Evolutionary conservation across 345 rosid species (phyloP).

Genomic region (Barbarea vulgaris): DNA sequence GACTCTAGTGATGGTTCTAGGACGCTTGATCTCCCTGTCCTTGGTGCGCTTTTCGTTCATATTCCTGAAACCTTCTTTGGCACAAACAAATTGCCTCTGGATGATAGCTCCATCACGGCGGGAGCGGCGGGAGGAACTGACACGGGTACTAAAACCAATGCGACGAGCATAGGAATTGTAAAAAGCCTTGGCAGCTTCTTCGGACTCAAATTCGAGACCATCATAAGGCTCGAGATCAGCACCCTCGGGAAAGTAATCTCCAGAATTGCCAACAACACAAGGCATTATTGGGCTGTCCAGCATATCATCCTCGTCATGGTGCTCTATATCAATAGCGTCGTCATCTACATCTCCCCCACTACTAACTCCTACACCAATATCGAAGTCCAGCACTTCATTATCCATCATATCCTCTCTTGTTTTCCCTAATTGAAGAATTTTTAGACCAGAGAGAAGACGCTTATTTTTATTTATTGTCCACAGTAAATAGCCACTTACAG

Average conservation of each 20-base stretch:
- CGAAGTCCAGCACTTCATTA: constrained; percentile 49
- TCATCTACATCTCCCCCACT: constrained; percentile 47
- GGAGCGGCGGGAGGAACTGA: constrained; percentile 65
- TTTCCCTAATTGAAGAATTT: neutral
- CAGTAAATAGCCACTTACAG: constrained; percentile 20
- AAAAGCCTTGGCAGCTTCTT: constrained; percentile 68
- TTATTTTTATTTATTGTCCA: neutral
- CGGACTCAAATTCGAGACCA: constrained; percentile 69
- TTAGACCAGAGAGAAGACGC: neutral
- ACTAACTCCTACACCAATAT: constrained; percentile 48
- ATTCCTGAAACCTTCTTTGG: constrained; percentile 68
- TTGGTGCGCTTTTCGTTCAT: constrained; percentile 62
- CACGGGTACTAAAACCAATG: constrained; percentile 53
- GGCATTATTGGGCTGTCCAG: constrained; percentile 44
- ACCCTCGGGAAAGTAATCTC: constrained; percentile 43
- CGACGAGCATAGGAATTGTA: constrained; percentile 68
- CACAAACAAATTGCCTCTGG: constrained; percentile 69
- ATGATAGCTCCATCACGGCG: constrained; percentile 70
- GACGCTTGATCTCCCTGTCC: constrained; percentile 67
- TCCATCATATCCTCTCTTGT: constrained; percentile 32
- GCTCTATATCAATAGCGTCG: constrained; percentile 45
- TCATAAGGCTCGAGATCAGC: constrained; percentile 63
- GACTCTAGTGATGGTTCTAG: constrained; percentile 56
- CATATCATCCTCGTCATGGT: constrained; percentile 49
- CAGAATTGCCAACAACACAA: constrained; percentile 21